A percentile compares a stretch with the other conserved stretches of the same genome.
Evolutionary conservation across 2,329 filamentous ascomycete species (phyloP).

Genomic region (Coniochaeta hoffmannii): DNA sequence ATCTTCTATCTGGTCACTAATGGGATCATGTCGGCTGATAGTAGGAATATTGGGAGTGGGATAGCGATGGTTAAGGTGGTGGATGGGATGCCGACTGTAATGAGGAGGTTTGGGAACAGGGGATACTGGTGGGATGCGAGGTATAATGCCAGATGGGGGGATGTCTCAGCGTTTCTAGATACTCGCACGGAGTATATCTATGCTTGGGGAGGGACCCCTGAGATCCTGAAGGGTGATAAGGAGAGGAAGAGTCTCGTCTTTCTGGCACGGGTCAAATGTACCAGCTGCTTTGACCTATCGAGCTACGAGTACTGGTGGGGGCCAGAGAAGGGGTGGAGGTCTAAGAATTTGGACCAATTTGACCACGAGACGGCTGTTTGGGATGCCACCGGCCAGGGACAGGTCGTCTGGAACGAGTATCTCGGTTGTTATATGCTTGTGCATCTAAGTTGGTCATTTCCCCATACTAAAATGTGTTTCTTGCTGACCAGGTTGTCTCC

Average conservation of each 20-base stretch:
- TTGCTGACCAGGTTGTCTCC: not conserved
- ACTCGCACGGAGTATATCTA: slow-evolving; percentile 30
- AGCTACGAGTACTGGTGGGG: slow-evolving; percentile 36
- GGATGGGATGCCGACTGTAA: slow-evolving; percentile 25
- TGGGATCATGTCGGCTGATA: slow-evolving; percentile 1
- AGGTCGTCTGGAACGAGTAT: slow-evolving; percentile 27
- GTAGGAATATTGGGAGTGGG: slow-evolving; percentile 11
- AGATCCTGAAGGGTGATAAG: slow-evolving; percentile 17
- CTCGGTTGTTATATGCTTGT: slow-evolving; percentile 28
- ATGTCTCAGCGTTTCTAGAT: slow-evolving; percentile 28
- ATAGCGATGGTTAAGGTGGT: slow-evolving; percentile 26
- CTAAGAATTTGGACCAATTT: slow-evolving; percentile 20
- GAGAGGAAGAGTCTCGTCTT: slow-evolving; percentile 23
- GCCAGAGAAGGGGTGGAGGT: slow-evolving; percentile 26
- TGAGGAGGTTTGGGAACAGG: slow-evolving; percentile 20
- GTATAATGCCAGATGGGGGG: slow-evolving; percentile 26
- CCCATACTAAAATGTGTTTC: not conserved
- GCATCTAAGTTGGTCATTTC: slow-evolving; percentile 16
- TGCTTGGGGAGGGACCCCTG: slow-evolving; percentile 27
- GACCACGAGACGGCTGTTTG: slow-evolving; percentile 27
- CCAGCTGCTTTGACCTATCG: slow-evolving; percentile 25
- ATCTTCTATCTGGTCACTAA: slow-evolving; percentile 29
- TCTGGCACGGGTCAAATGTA: slow-evolving; percentile 25
- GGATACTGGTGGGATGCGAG: slow-evolving; percentile 29
- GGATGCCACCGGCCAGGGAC: slow-evolving; percentile 29